These are phyloP conservation scores for Polytrichum formosum DNA, from an alignment of 225 moss, liverwort and hornwort species.

Conservation along the genomic window DNA sequence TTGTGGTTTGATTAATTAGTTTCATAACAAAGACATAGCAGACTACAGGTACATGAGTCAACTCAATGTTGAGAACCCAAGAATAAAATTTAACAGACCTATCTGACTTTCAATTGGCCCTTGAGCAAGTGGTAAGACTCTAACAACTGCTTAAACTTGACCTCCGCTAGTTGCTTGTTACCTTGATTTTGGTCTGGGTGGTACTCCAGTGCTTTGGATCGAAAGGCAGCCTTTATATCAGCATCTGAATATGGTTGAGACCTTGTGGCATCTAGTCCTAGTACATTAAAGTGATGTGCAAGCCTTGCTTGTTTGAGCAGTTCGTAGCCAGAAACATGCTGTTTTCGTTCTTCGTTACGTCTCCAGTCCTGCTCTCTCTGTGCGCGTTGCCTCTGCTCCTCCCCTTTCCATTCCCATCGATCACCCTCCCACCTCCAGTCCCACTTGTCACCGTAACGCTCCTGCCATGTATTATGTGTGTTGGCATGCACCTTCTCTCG, in stretches of 20 bases:
- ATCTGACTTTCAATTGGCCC: slow-evolving; percentile 41
- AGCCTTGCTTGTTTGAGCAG: slow-evolving; percentile 45
- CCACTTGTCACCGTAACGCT: slow-evolving; percentile 90
- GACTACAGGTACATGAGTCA: too few species aligned
- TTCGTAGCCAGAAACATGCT: slow-evolving; percentile 43
- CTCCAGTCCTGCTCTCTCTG: slow-evolving; percentile 61
- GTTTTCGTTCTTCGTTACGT: slow-evolving; percentile 38
- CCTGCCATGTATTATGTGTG: slow-evolving; percentile 81
- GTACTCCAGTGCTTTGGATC: slow-evolving; percentile 72
- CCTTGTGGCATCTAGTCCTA: slow-evolving; percentile 73
- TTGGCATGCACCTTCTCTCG: slow-evolving; percentile 61
- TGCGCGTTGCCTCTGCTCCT: slow-evolving; percentile 51
- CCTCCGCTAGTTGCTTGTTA: slow-evolving; percentile 65
- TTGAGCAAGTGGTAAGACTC: slow-evolving; percentile 74
- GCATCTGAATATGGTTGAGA: slow-evolving; percentile 65
- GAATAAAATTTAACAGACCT: slow-evolving; percentile 6
- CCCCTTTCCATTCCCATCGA: slow-evolving; percentile 70
- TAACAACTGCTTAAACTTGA: slow-evolving; percentile 75
- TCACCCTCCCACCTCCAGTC: slow-evolving; percentile 80
- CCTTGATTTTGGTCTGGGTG: slow-evolving; percentile 87
- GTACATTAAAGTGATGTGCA: slow-evolving; percentile 55
- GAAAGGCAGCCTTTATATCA: slow-evolving; percentile 88
- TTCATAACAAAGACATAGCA: too few species aligned
- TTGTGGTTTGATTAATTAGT: too few species aligned
- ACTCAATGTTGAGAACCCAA: too few species aligned